Evolutionary conservation across 768 basidiomycete genomes (phyloP).

Genomic region (Tylopilus subfusipes): DNA sequence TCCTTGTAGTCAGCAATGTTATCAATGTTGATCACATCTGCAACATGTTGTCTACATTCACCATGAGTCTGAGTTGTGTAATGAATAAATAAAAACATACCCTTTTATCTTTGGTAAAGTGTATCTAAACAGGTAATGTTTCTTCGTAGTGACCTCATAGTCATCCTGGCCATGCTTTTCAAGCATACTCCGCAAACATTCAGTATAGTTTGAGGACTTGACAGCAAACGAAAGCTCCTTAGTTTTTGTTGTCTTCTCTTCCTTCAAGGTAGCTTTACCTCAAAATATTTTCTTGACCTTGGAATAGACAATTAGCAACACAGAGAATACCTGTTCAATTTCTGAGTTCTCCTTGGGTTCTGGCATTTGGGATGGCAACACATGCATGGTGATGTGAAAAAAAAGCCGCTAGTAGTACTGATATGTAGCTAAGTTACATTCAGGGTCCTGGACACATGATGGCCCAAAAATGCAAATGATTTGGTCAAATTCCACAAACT

Average conservation of each 20-base stretch:
- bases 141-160: not conserved
- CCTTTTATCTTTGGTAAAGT: not conserved
- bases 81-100: too few species aligned
- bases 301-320: not conserved
- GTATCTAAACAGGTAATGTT: not conserved
- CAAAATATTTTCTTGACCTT: conserved; percentile 2
- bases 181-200: not conserved
- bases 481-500: too few species aligned
- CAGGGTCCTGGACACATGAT: not conserved
- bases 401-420: not conserved
- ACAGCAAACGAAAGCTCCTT: not conserved
- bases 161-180: too few species aligned
- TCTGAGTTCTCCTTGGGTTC: not conserved
- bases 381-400: not conserved
- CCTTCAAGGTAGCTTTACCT: not conserved
- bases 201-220: not conserved
- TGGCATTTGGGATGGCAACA: not conserved
- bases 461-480: not conserved
- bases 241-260: too few species aligned
- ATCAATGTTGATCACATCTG: too few species aligned
- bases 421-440: not conserved
- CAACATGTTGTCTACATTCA: too few species aligned
- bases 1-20: too few species aligned
- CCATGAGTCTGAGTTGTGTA: too few species aligned
- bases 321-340: not conserved